Evolutionary conservation across 2,329 filamentous ascomycete genomes (phyloP).

Genomic region (Fusarium anthophilum): DNA sequence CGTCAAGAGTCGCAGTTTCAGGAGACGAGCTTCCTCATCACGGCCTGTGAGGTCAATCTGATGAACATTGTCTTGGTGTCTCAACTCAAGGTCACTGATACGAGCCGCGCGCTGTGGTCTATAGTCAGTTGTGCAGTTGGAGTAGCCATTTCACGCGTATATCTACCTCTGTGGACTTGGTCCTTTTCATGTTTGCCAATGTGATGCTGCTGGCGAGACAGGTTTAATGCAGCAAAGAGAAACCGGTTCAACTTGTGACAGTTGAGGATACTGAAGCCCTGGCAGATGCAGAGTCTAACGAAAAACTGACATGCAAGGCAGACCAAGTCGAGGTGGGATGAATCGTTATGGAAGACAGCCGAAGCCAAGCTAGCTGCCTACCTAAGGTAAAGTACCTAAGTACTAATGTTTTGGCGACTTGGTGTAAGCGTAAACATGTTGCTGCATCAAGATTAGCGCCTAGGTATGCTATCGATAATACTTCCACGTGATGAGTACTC

Average conservation of each 20-base stretch:
- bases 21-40: constrained; percentile 77
- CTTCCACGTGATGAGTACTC: constrained; percentile 21
- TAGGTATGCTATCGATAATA: not conserved
- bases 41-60: constrained; percentile 74
- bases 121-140: constrained; percentile 31
- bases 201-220: not conserved
- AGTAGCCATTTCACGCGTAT: constrained; percentile 33
- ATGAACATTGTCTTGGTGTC: constrained; percentile 72
- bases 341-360: not conserved
- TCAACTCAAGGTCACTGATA: constrained; percentile 71
- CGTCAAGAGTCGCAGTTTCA: constrained; percentile 75
- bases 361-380: not conserved
- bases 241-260: not conserved
- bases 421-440: constrained; percentile 44
- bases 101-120: constrained; percentile 53
- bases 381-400: not conserved
- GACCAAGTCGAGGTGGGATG: constrained; percentile 30
- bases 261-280: not conserved
- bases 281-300: constrained; percentile 1
- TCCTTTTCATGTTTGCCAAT: constrained; percentile 41
- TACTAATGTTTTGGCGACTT: constrained; percentile 42
- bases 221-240: not conserved
- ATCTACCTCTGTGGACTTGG: constrained; percentile 43
- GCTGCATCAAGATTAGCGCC: constrained; percentile 39
- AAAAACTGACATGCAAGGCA: constrained; percentile 12